Conservation (phyloP, 176 grass and related monocot genomes). For the Cenchrus fungigraminus region DNA sequence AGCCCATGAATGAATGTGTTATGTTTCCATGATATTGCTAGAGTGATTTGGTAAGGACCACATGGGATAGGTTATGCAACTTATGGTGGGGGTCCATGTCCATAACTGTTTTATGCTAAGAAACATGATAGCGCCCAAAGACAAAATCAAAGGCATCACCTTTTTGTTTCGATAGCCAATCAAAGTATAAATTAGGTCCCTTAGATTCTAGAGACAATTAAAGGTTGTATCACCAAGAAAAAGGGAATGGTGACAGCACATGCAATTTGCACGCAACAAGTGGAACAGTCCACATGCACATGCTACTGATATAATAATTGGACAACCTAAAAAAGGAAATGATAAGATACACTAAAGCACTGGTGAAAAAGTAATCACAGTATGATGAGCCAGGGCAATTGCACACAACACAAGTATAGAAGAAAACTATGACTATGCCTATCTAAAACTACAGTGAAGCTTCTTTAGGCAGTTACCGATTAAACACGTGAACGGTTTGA, state of each 20-base stretch:
- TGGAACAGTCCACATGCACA: constrained; percentile 37
- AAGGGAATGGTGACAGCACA: constrained; percentile 36
- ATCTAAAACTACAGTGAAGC: constrained; percentile 11
- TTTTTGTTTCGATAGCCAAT: constrained; percentile 50
- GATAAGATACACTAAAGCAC: constrained; percentile 10
- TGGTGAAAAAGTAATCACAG: constrained; percentile 20
- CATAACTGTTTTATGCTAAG: constrained; percentile 21
- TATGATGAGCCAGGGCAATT: not conserved
- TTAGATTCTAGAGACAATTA: constrained; percentile 39
- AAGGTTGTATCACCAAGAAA: constrained; percentile 36
- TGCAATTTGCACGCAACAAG: constrained; percentile 32
- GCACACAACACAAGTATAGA: not conserved
- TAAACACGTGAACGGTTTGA: constrained; percentile 9
- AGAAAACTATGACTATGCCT: not conserved
- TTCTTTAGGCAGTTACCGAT: not conserved
- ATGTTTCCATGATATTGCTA: constrained; percentile 29
- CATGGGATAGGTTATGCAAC: constrained; percentile 32
- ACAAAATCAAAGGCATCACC: constrained; percentile 41
- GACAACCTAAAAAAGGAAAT: constrained; percentile 16
- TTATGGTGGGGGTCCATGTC: constrained; percentile 27
- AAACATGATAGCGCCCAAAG: constrained; percentile 41
- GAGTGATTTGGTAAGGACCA: constrained; percentile 31
- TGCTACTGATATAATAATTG: constrained; percentile 30
- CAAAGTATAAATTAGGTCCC: constrained; percentile 27
- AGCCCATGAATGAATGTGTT: not conserved